These are phyloP conservation scores for Colletotrichum sp. DNA, from an alignment of 2,329 filamentous ascomycete species.

Conservation along the genomic window DNA sequence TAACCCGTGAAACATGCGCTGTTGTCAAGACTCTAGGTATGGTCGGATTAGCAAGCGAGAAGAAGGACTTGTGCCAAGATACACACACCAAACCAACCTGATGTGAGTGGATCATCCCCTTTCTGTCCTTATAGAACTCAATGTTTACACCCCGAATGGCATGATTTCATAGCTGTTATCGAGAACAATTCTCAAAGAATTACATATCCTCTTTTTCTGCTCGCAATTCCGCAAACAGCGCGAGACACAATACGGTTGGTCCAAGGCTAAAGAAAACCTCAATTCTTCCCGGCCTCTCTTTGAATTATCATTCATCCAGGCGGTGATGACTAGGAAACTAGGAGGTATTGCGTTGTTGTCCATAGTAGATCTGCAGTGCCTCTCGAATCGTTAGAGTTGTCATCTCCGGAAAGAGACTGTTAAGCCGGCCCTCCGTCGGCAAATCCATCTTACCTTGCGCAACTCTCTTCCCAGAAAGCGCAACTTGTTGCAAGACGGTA, in stretches of 20 bases:
- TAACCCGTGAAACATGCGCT: neutral
- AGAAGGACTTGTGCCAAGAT: neutral
- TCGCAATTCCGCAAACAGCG: no score
- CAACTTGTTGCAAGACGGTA: neutral
- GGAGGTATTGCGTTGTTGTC: accelerated
- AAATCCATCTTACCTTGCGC: neutral
- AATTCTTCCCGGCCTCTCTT: neutral
- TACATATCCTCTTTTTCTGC: no score
- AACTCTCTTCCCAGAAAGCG: neutral
- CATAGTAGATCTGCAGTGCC: neutral
- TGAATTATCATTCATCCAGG: no score
- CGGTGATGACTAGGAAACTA: neutral
- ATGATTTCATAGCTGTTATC: no score
- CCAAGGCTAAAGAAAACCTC: no score
- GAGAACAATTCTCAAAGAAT: no score
- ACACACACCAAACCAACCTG: neutral
- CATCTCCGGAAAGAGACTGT: neutral
- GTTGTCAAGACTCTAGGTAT: neutral
- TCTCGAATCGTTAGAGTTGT: neutral
- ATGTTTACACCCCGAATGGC: accelerated
- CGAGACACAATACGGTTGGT: no score
- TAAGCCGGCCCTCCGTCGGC: neutral
- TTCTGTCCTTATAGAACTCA: neutral
- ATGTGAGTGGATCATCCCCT: accelerated
- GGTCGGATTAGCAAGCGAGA: neutral